Percentiles rank a stretch among this genome's conserved stretches.
Conservation (phyloP, 1,139 yeast genomes). For the Hyphopichia pseudoburtonii region DNA sequence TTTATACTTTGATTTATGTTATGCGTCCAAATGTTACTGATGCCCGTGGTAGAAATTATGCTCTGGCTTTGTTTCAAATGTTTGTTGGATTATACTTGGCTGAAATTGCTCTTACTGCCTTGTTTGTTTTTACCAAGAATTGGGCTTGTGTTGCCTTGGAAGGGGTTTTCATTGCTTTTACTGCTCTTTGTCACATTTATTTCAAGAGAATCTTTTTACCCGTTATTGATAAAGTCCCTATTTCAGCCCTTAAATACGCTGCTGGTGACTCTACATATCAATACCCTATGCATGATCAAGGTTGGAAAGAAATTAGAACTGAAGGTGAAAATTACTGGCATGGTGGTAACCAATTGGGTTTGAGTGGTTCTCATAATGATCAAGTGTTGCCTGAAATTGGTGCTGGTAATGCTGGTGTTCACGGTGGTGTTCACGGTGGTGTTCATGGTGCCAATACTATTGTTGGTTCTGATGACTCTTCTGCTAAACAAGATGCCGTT, state of each 20-base stretch:
- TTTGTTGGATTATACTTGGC: slow-evolving; percentile 67
- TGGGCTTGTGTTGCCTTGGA: slow-evolving; percentile 76
- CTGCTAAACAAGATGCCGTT: slow-evolving; percentile 16
- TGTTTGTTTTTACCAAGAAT: slow-evolving; percentile 67
- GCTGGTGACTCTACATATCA: slow-evolving; percentile 51
- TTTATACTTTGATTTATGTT: slow-evolving; percentile 57
- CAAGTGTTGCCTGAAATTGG: slow-evolving; percentile 23
- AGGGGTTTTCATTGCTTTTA: slow-evolving; percentile 48
- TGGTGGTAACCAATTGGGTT: slow-evolving; percentile 45
- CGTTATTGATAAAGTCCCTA: slow-evolving; percentile 66
- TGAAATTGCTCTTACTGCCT: slow-evolving; percentile 62
- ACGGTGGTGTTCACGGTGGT: slow-evolving; percentile 3
- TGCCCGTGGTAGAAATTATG: slow-evolving; percentile 65
- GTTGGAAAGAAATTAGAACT: slow-evolving; percentile 52
- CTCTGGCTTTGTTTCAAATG: slow-evolving; percentile 63
- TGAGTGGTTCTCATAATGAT: slow-evolving; percentile 22
- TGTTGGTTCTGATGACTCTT: slow-evolving; percentile 18
- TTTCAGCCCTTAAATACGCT: slow-evolving; percentile 65
- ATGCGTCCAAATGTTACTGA: slow-evolving; percentile 53
- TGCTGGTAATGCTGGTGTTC: slow-evolving; percentile 2
- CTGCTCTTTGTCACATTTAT: slow-evolving; percentile 56
- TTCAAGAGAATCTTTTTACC: slow-evolving; percentile 60
- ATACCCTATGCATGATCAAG: slow-evolving; percentile 63
- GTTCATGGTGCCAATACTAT: slow-evolving; percentile 10
- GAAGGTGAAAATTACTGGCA: slow-evolving; percentile 55